Evolutionary conservation across 2,329 filamentous ascomycete species (phyloP), one percentile per base, ranked within the genome.

Genomic region (Ascochyta fabae): DNA sequence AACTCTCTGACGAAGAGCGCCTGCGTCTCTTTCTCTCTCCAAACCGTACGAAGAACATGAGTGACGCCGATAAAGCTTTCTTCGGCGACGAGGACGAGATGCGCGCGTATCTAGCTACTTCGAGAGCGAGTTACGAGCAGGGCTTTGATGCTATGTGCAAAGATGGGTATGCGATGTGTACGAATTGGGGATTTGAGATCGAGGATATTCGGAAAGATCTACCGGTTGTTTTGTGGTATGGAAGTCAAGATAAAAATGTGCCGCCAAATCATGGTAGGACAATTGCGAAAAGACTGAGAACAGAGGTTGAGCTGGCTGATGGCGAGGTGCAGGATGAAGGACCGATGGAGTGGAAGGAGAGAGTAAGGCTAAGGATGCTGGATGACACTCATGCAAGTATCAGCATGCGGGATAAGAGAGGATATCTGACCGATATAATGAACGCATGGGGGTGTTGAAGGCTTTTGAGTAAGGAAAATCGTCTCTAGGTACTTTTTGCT

Each of bases 221-320:
- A 39, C 68, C 69, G 2, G 67, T 77, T 27, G 66, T 73, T 51
- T 38, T 78, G 59, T 77, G 74, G 74, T 72, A 77, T 60, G 74
- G 72, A 19, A 73, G 65, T 39, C 31, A 62, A 3, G 75, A 78
- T 64, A 60, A 24, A 19, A 64, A 60, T 56, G 69, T 77, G 39
- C 75, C 74, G 34, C 61, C 66, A 2, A 64, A 70, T 47, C 73
- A 77, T 62, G 75, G 71, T 1, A 55, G 60, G 41, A 64, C 72
- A 48, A 66, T 76, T 52, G 69, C 71, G 1, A 50, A 43, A 39
- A 56, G 72, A 33, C 50, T 77, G 43, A 67, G 68, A 22, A 42
- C 7, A 3, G 45, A 48, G n/a, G 24, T 6, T 6, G 51, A 54
- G 40, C 23, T 12, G 40, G 27, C 6, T 7, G 40, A 44, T 12